Conservation (phyloP, 305 asterid species). For the Rubia balearica region DNA sequence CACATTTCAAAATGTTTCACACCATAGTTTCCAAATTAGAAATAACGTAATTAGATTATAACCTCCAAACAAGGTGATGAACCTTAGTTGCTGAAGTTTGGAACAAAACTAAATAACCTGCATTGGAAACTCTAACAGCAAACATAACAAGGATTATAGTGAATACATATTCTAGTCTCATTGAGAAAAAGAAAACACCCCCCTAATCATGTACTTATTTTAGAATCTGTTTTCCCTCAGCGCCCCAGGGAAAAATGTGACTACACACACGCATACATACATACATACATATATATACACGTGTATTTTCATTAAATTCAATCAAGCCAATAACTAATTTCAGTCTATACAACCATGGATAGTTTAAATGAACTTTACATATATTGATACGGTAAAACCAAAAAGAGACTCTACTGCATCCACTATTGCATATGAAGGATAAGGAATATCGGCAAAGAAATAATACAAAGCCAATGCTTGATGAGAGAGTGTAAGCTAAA, state of each 20-base stretch:
- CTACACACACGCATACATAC: no score
- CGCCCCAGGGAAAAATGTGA: no score
- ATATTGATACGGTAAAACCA: neutral
- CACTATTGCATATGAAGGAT: neutral
- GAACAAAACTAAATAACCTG: neutral
- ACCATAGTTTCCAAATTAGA: neutral
- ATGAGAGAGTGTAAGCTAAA: neutral
- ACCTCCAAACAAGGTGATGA: neutral
- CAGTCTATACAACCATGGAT: no score
- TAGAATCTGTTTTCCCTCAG: no score
- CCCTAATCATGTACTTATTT: neutral
- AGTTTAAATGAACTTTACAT: neutral
- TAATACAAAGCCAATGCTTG: neutral
- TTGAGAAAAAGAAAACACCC: neutral
- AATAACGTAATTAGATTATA: neutral
- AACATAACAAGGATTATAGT: neutral
- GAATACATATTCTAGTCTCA: neutral
- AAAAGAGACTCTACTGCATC: neutral
- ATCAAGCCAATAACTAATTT: no score
- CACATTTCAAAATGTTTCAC: neutral
- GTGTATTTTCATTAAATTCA: no score
- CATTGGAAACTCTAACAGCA: neutral
- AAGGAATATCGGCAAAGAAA: constrained; percentile 1
- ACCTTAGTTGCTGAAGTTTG: neutral
- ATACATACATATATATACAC: no score